phyloP scores from a whole-genome alignment of 1,139 yeast species.

The Arxiozyma bovina region DNA sequence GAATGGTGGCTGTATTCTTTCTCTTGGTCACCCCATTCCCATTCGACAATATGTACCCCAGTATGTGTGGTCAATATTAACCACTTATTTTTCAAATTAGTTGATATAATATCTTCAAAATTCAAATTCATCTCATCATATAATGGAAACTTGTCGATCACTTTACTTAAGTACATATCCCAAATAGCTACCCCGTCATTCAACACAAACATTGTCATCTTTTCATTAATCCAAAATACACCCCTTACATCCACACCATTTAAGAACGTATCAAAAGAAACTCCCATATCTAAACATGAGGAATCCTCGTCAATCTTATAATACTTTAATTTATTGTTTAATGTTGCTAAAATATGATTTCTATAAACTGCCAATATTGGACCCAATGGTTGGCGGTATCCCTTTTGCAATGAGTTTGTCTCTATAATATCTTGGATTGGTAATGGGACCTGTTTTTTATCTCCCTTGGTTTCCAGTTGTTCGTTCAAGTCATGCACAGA shows the following conservation, averaged over 20 bases:
- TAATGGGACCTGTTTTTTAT: not conserved
- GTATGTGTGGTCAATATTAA: constrained; percentile 14
- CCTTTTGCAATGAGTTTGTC: not conserved
- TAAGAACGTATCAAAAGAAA: constrained; percentile 3
- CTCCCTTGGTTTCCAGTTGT: not conserved
- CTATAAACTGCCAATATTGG: constrained; percentile 14
- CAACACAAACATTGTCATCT: constrained; percentile 17
- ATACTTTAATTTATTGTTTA: constrained; percentile 16
- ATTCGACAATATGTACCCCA: constrained; percentile 18
- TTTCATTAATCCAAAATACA: constrained; percentile 21
- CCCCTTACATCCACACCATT: constrained; percentile 6
- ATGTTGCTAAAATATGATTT: constrained; percentile 19
- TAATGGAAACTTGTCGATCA: constrained; percentile 12
- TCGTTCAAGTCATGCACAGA: not conserved
- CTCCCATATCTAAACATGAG: constrained; percentile 11
- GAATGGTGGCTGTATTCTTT: not conserved
- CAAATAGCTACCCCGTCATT: constrained; percentile 19
- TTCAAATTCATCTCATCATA: constrained; percentile 9
- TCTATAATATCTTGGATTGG: not conserved
- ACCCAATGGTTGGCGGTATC: constrained; percentile 6
- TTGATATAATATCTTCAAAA: constrained; percentile 13
- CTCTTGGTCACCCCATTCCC: constrained; percentile 2
- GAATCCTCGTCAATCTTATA: constrained; percentile 19
- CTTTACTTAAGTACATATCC: constrained; percentile 9
- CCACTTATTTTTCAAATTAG: constrained; percentile 26